These are phyloP conservation scores for Ustilago curta DNA, from an alignment of 1,284 basidiomycete genomes.

Conservation along the genomic window DNA sequence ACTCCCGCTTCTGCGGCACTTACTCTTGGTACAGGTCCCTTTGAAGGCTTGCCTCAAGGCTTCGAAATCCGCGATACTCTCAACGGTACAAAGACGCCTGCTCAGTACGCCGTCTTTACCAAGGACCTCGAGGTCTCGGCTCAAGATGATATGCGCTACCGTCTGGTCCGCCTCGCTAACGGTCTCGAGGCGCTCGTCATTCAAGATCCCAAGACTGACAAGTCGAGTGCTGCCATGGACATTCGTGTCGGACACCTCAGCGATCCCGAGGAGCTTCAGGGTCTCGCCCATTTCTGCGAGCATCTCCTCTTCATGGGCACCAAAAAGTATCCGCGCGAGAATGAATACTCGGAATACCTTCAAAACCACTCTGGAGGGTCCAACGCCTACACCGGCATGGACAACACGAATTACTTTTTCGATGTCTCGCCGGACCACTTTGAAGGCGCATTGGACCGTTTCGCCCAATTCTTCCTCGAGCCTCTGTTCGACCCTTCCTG, in stretches of 20 bases:
- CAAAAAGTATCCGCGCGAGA: constrained; percentile 67
- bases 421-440: constrained; percentile 89
- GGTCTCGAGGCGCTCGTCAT: constrained; percentile 87
- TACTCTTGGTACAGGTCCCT: constrained; percentile 35
- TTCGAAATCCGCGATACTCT: constrained; percentile 50
- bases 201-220: constrained; percentile 89
- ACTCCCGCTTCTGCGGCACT: constrained; percentile 38
- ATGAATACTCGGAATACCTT: constrained; percentile 76
- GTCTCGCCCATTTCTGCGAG: constrained; percentile 92
- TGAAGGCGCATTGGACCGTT: constrained; percentile 85
- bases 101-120: constrained; percentile 62
- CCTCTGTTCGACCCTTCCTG: constrained; percentile 92
- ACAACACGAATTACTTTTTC: constrained; percentile 94
- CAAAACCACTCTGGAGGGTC: constrained; percentile 89
- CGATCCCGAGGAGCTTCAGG: constrained; percentile 78
- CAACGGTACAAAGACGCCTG: constrained; percentile 39
- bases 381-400: constrained; percentile 93
- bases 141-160: constrained; percentile 59
- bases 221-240: constrained; percentile 93
- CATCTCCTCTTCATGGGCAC: constrained; percentile 93
- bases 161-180: constrained; percentile 85
- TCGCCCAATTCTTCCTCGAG: constrained; percentile 92
- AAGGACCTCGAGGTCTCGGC: constrained; percentile 49
- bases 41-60: constrained; percentile 42
- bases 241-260: constrained; percentile 93